A percentile compares a stretch with the other conserved stretches of the same genome.
phyloP scores from a whole-genome alignment of 345 rosid species.

The Carallia pectinifolia region DNA sequence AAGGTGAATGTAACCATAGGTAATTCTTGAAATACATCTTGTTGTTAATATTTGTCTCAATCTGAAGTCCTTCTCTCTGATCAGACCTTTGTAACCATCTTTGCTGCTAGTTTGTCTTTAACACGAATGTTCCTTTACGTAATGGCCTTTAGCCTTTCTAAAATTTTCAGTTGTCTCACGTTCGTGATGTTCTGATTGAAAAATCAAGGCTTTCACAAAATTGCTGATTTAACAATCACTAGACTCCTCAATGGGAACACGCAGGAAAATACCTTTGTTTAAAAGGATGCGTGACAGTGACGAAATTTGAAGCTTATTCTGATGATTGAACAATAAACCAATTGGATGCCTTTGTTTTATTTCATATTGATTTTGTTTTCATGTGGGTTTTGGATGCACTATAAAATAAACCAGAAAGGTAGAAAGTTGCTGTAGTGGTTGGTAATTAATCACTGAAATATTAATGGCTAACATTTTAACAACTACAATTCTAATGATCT shows the following conservation, averaged over 20 bases:
- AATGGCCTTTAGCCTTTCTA: neutral
- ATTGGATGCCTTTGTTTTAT: neutral
- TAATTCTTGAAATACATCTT: too few species aligned
- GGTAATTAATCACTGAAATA: neutral
- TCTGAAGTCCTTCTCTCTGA: too few species aligned
- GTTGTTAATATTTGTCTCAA: too few species aligned
- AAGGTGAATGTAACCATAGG: too few species aligned
- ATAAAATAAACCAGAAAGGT: conserved; percentile 6
- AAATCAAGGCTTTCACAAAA: neutral
- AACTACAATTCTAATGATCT: neutral
- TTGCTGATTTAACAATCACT: neutral
- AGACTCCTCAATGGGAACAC: neutral
- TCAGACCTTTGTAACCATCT: too few species aligned
- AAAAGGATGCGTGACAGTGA: conserved; percentile 7
- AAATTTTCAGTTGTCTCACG: neutral
- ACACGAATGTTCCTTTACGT: neutral
- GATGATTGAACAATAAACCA: neutral
- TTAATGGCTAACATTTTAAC: conserved; percentile 3
- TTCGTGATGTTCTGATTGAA: neutral
- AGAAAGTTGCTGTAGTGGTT: neutral
- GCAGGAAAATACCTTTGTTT: neutral
- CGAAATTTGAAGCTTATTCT: neutral
- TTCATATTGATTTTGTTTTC: neutral
- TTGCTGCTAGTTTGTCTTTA: conserved; percentile 1
- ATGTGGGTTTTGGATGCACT: neutral